Evolutionary conservation across 805 yeast species (phyloP).

Genomic region (Hanseniaspora meyeri): DNA sequence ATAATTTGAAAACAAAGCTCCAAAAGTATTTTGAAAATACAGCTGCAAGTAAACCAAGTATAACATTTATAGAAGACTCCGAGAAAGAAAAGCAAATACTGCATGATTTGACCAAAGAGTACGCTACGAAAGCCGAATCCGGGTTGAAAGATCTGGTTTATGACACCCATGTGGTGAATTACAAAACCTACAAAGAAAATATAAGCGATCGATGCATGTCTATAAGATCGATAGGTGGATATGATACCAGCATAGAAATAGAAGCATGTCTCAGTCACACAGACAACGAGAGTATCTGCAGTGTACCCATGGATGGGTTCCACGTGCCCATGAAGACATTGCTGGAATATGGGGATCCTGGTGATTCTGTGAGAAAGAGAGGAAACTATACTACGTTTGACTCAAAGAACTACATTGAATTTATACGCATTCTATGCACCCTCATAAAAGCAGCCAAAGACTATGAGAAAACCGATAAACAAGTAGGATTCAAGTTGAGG

Average conservation of each 20-base stretch:
- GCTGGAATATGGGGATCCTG: slow-evolving; percentile 41
- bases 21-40: slow-evolving; percentile 20
- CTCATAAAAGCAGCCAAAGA: not conserved
- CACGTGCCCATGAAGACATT: slow-evolving; percentile 46
- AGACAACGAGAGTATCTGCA: slow-evolving; percentile 20
- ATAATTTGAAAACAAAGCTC: slow-evolving; percentile 32
- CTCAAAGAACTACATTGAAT: slow-evolving; percentile 30
- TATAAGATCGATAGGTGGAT: slow-evolving; percentile 14
- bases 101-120: not conserved
- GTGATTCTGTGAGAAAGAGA: slow-evolving; percentile 47
- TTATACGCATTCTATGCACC: slow-evolving; percentile 15
- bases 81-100: not conserved
- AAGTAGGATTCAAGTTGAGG: slow-evolving; percentile 14
- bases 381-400: slow-evolving; percentile 87
- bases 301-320: slow-evolving; percentile 66
- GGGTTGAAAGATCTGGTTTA: not conserved
- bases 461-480: not conserved
- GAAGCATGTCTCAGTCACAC: not conserved
- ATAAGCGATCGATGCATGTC: not conserved
- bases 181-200: slow-evolving; percentile 16
- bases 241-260: not conserved
- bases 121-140: not conserved
- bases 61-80: not conserved
- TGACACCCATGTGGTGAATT: slow-evolving; percentile 18
- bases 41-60: not conserved